Conservation (phyloP, 1,139 yeast genomes). For the Nakaseomyces delphensis region DNA sequence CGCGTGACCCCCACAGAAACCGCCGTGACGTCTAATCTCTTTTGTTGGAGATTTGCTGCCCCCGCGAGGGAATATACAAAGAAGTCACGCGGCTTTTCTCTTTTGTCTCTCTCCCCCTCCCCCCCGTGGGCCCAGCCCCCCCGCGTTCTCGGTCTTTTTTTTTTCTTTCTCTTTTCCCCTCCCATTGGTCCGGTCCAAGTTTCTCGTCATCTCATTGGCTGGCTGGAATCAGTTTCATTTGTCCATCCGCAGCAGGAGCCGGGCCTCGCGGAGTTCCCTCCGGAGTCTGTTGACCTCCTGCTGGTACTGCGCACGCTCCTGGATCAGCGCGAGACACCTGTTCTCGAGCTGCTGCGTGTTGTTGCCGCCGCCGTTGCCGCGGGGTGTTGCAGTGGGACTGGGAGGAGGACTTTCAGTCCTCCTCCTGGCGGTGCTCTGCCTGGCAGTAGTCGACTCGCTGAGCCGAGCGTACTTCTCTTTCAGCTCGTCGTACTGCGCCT, state of each 20-base stretch:
- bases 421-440: background rate
- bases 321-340: slow-evolving; percentile 1
- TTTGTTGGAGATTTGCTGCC: no score
- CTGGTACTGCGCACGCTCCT: slow-evolving; percentile 2
- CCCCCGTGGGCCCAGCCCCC: background rate
- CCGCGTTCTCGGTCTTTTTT: background rate
- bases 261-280: slow-evolving; percentile 5
- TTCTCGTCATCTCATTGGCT: no score
- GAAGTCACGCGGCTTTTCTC: background rate
- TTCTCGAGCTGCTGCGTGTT: background rate
- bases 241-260: background rate
- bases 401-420: background rate
- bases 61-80: background rate
- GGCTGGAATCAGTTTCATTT: no score
- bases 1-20: background rate
- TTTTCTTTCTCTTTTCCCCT: background rate
- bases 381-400: background rate
- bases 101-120: background rate
- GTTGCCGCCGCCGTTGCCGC: background rate
- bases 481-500: slow-evolving; percentile 2
- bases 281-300: background rate
- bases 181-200: background rate
- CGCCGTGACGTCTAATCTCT: no score
- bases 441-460: background rate
- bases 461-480: background rate